Percentiles rank a stretch among this genome's conserved stretches.
Conservation (phyloP, 306 rosid species). For the Casuarina equisetifolia region DNA sequence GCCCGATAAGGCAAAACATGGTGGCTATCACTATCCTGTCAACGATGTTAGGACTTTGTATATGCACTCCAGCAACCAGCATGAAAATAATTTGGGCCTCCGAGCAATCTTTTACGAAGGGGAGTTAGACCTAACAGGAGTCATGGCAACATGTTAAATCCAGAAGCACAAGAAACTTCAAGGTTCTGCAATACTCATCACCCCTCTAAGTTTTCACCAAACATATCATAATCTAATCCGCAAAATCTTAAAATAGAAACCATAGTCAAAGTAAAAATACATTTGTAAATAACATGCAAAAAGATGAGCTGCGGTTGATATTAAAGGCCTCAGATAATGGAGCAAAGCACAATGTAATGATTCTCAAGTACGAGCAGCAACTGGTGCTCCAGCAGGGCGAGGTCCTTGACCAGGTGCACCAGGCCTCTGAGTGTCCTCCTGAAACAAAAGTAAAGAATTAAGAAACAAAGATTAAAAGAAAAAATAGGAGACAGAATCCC, state of each 20-base stretch:
- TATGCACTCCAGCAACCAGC: not conserved
- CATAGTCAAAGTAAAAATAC: not conserved
- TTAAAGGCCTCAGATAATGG: not conserved
- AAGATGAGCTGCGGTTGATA: not conserved
- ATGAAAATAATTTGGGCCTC: not conserved
- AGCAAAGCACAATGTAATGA: not conserved
- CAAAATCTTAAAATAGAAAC: not conserved
- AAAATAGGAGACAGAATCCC: not conserved
- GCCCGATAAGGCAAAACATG: too few relatives aligned
- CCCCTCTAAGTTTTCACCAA: not conserved
- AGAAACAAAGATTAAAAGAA: not conserved
- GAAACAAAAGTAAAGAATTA: not conserved
- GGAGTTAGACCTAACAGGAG: not conserved
- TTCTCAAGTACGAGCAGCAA: conserved; percentile 46
- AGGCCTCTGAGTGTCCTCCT: conserved; percentile 72
- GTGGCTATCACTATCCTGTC: not conserved
- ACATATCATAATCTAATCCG: not conserved
- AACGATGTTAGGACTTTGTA: not conserved
- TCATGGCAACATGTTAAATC: not conserved
- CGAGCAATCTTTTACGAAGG: not conserved
- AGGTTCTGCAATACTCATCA: not conserved
- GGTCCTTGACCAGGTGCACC: conserved; percentile 74
- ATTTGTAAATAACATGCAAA: not conserved
- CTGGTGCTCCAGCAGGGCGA: conserved; percentile 52
- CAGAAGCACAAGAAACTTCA: not conserved